A percentile compares a stretch with the other conserved stretches of the same genome.
Conservation (phyloP, 2,329 filamentous ascomycete species). For the Xylaria sp. region DNA sequence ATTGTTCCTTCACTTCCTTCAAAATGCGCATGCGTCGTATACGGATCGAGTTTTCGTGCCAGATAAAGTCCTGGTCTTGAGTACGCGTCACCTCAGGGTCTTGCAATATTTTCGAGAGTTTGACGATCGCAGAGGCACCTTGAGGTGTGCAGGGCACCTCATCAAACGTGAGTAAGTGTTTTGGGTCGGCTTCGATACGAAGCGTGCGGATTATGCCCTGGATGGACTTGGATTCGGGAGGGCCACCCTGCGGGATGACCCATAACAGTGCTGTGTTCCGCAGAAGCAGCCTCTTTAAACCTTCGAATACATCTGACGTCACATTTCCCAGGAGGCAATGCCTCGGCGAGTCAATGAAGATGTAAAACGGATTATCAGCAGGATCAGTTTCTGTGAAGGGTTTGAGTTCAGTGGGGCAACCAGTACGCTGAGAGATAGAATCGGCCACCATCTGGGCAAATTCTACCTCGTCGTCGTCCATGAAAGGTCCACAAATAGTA, state of each 20-base stretch:
- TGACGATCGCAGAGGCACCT: constrained; percentile 27
- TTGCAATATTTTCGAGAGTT: constrained; percentile 22
- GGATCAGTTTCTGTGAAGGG: constrained; percentile 20
- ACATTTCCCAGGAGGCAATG: constrained; percentile 17
- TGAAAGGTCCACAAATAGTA: constrained; percentile 25
- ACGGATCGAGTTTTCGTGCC: constrained; percentile 27
- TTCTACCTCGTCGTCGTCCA: constrained; percentile 27
- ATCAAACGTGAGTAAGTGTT: constrained; percentile 32
- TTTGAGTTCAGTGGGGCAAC: constrained; percentile 18
- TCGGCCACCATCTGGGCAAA: constrained; percentile 32
- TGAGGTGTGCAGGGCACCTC: constrained; percentile 21
- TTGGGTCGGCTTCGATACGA: constrained; percentile 32
- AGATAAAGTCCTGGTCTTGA: constrained; percentile 34
- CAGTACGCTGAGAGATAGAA: constrained; percentile 8
- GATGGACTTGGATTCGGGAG: constrained; percentile 25
- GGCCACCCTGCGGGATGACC: constrained; percentile 26
- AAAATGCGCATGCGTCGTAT: constrained; percentile 33
- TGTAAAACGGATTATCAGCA: constrained; percentile 13
- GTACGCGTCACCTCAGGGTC: constrained; percentile 29
- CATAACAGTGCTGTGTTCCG: constrained; percentile 26
- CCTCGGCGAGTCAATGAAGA: constrained; percentile 32
- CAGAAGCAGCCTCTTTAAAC: constrained; percentile 24
- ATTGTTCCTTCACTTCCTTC: constrained; percentile 28
- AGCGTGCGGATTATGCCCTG: constrained; percentile 36
- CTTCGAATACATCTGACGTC: constrained; percentile 22